Base-by-base conservation (phyloP, 2,329 filamentous ascomycete genomes). In the Penicillium sclerotigenum region DNA sequence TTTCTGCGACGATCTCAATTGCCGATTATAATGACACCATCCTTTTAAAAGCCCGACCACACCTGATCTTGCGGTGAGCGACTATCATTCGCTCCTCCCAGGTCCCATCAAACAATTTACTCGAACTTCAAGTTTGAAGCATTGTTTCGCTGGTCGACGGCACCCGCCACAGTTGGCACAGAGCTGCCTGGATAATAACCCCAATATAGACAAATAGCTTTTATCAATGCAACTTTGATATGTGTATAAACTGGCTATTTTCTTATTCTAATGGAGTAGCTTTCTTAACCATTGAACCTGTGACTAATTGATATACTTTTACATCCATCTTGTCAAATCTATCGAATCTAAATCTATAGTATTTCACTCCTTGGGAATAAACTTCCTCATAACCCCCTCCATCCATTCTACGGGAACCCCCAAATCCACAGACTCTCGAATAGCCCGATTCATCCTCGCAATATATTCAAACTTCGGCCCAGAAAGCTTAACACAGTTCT, bases 381-480 rank as follows among this genome's bases (percentile, higher is more conserved):
- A 73, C 58, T 59, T 68, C 61, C 75, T 68, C 65, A 77, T 70
- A 22, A 77, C 73, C 36, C 66, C 66, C 26, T 73, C 65, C 16
- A 74, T 66, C 75, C 75, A 75, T 26, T 57, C 46, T 47, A 34
- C 54, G 9, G 70, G 65, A 43, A 75, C 59, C 18, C 75, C 75
- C 47, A 77, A 62, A 22, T 51, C 55, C 42, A 70, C 67, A 7
- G 70, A 68, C 61, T 77, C 75, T 9, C 64, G 55, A 60, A 77
- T 75, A n/a, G 67, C 75, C 31, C 75, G 66, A 57, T 77, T 76
- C 75, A 77, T 77, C 49, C 75, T 59, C 3, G 64, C 68, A 36
- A 77, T 69, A 60, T 77, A 77, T 62, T 77, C 74, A 8, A 62
- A 57, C 36, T 68, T 73, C 2, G 75, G 73, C 31, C 58, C 51